phyloP scores from a whole-genome alignment of 768 basidiomycete genomes.

The Lepiota subincarnata region DNA sequence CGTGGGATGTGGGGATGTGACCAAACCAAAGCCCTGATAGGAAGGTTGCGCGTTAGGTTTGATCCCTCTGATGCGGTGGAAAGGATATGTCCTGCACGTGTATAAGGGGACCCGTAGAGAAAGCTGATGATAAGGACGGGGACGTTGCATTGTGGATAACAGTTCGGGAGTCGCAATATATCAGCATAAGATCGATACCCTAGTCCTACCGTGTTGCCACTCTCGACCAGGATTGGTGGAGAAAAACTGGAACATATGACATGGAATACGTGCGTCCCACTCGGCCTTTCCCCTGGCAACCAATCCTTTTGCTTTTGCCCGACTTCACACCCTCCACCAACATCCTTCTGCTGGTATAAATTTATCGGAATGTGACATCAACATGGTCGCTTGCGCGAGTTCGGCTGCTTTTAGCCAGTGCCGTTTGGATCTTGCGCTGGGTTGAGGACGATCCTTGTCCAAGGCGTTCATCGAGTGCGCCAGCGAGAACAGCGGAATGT shows the following conservation, averaged over 20 bases:
- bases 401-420: slow-evolving; percentile 59
- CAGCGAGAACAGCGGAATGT: slow-evolving; percentile 32
- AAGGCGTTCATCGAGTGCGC: slow-evolving; percentile 20
- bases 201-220: slow-evolving; percentile 43
- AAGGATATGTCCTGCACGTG: slow-evolving; percentile 52
- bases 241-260: slow-evolving; percentile 46
- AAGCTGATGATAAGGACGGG: neutral
- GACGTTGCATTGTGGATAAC: slow-evolving; percentile 25
- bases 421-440: slow-evolving; percentile 31
- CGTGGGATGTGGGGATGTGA: slow-evolving; percentile 43
- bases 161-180: slow-evolving; percentile 40
- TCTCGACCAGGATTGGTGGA: too few relatives aligned
- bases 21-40: slow-evolving; percentile 74
- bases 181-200: slow-evolving; percentile 47
- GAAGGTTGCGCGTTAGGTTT: slow-evolving; percentile 46
- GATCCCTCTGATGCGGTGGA: slow-evolving; percentile 64
- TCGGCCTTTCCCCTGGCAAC: slow-evolving; percentile 28
- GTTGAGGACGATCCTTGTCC: neutral
- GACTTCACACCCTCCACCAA: slow-evolving; percentile 59
- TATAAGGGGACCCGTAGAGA: neutral
- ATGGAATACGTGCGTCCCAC: slow-evolving; percentile 63
- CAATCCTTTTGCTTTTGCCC: slow-evolving; percentile 44
- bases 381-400: slow-evolving; percentile 37
- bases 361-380: slow-evolving; percentile 39
- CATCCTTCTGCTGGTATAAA: slow-evolving; percentile 11